Base-by-base conservation (phyloP, 78 protist genomes). In the Salpingoeca rosetta region DNA sequence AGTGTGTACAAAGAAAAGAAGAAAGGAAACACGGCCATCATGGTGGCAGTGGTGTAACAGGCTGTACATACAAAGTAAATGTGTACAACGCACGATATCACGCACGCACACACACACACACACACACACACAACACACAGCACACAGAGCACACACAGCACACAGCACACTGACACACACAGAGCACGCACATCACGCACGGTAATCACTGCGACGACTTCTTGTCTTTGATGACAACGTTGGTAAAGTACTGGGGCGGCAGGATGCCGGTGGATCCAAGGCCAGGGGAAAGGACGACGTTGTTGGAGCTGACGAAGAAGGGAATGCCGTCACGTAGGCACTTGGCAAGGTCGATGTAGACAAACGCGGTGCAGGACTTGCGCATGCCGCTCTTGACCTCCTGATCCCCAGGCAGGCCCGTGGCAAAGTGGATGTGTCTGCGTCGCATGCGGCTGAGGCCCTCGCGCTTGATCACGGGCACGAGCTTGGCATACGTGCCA, bases 341-440 rank as follows among this genome's bases (percentile, higher is more conserved):
- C 27, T 12, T 1, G 35, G 10, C 77, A 22, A 85, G 27, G 87
- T 91, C 88, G 44, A 91, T 43, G 85, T 82, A 91, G 28, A 91
- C 31, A 37, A 3, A 28, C 38, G 92, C 83, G 11, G 82, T 51
- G 42, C 31, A 2, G 17, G 65, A 12, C 25, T 1, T 0, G 45
- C 94, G 82, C 94, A 91, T 91, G 24, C 94, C 94, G 37, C 90
- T 86, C 73, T 91, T 92, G 36, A 91, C 94, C 26, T 42, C 78
- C 17, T 2, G n/a, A 31, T 3, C 81, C 1, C 94, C 89, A 2
- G 84, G 91, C 44, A 84, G 41, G 24, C 86, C 89, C 3, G 0
- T 10, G 36, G 94, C 94, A 17, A 91, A 51, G 83, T 91, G 94
- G 37, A 91, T 43, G 83, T 92, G 94, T 37, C 17, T 31, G 7